Evolutionary conservation across 768 basidiomycete genomes (phyloP), one percentile per base, ranked within the genome.

Genomic region (Albatrellus ellisii): DNA sequence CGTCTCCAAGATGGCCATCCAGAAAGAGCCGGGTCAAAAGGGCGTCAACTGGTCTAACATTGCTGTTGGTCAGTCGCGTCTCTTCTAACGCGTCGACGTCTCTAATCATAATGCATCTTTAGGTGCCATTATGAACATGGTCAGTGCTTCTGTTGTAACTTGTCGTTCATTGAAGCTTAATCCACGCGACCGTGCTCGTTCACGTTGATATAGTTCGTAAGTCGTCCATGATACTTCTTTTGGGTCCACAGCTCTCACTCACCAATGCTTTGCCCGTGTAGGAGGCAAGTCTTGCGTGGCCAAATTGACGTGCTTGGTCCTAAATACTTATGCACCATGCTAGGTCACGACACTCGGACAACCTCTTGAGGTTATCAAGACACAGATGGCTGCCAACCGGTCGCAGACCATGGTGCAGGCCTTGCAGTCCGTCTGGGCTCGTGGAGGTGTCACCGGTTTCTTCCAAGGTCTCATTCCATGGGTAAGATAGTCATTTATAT

Each of bases 51-150:
- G 86, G 87, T 87, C 85, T 53, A 92, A 91, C 66, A 91, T 92
- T 65, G 89, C 87, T 50, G 81, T 94, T 60, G 88, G 88, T 89
- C 58, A 54, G 85, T 62, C 15, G 17, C n/a, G 27, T 36, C 28
- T 26, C 22, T 43, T 15, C n/a, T 7, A 25, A 21, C 25, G n/a
- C 22, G 15, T 12, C 28, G 21, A 25, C 14, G 10, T n/a, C 17
- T 26, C 35, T 20, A 36, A 18, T 41, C 31, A 12, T 10, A 25
- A 8, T 1, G 10, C 7, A 27, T 25, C 32, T 31, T 44, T 50
- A 90, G 91, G 92, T 64, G 92, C 68, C 46, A 89, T 95, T 57
- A 97, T 98, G 94, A 97, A 97, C 72, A 86, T 99, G 86, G 90
- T 94, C 66, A 54, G 53, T 58, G 45, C 39, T 49, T 50, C 34